These are phyloP conservation scores for Cladobotryum mycophilum DNA, from an alignment of 2,329 filamentous ascomycete genomes.

Conservation along the genomic window DNA sequence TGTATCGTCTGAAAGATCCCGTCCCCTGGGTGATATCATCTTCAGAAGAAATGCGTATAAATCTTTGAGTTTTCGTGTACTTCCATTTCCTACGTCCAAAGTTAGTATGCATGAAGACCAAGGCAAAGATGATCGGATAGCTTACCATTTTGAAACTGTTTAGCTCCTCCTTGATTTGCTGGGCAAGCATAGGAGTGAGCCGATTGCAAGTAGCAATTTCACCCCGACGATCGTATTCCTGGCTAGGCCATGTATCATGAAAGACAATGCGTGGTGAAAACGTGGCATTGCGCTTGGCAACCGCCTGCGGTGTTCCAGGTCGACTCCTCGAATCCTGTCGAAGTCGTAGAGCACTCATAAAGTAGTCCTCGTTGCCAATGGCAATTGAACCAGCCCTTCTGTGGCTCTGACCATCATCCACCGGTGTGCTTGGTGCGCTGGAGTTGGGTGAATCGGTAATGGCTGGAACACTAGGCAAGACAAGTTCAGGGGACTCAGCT, in stretches of 20 bases:
- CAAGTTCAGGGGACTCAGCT: conserved; percentile 50
- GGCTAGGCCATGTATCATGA: conserved; percentile 91
- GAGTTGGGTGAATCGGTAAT: conserved; percentile 74
- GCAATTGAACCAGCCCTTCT: conserved; percentile 63
- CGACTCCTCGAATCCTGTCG: conserved; percentile 72
- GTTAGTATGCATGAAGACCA: conserved; percentile 30
- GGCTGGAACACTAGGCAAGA: conserved; percentile 55
- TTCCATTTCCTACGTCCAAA: conserved; percentile 79
- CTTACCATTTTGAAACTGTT: conserved; percentile 93
- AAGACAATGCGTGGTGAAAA: conserved; percentile 95
- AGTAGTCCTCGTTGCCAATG: conserved; percentile 83
- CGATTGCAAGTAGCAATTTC: conserved; percentile 98
- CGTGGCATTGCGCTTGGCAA: conserved; percentile 56
- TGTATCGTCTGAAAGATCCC: conserved; percentile 20
- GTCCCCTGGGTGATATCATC: conserved; percentile 25
- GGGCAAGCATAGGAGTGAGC: conserved; percentile 90
- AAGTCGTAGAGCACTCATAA: conserved; percentile 69
- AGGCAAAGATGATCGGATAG: background rate
- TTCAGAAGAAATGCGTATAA: conserved; percentile 99
- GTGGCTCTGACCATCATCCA: conserved; percentile 65
- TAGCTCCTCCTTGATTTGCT: conserved; percentile 98
- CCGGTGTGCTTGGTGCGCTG: conserved; percentile 81
- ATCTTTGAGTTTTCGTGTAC: conserved; percentile 98
- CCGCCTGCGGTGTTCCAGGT: conserved; percentile 67
- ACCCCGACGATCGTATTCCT: conserved; percentile 91